Conservation (phyloP, 371 early-diverging fungal species). For the Saksenaea oblongispora region DNA sequence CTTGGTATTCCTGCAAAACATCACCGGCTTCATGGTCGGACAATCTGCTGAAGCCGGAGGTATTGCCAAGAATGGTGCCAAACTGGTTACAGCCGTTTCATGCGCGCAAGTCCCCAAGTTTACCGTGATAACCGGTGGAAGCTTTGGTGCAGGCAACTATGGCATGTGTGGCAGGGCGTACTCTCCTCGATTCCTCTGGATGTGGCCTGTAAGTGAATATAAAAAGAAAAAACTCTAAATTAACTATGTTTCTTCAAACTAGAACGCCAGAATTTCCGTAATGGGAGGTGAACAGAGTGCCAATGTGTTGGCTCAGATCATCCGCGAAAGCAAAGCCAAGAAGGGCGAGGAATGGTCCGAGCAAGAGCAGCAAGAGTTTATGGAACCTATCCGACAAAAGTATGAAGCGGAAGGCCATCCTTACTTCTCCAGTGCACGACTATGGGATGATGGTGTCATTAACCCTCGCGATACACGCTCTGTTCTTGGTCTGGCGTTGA, state of each 20-base stretch:
- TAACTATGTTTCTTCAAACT: not conserved
- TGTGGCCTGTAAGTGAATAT: slow-evolving; percentile 86
- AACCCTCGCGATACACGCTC: slow-evolving; percentile 89
- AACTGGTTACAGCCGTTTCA: slow-evolving; percentile 96
- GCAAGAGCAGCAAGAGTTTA: slow-evolving; percentile 81
- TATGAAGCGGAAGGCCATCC: slow-evolving; percentile 97
- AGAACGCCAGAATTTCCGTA: slow-evolving; percentile 92
- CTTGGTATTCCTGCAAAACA: slow-evolving; percentile 95
- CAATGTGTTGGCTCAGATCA: slow-evolving; percentile 90
- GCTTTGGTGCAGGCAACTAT: slow-evolving; percentile 96
- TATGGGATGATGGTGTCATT: slow-evolving; percentile 98
- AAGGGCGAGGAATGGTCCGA: slow-evolving; percentile 75
- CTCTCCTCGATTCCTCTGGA: slow-evolving; percentile 94
- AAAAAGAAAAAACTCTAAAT: not conserved
- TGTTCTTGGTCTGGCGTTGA: slow-evolving; percentile 86
- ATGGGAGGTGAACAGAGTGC: slow-evolving; percentile 99
- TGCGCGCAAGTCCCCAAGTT: slow-evolving; percentile 96
- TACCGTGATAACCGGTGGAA: slow-evolving; percentile 91
- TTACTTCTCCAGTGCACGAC: slow-evolving; percentile 84
- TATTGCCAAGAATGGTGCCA: slow-evolving; percentile 98
- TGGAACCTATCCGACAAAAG: slow-evolving; percentile 80
- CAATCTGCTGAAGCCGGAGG: slow-evolving; percentile 95
- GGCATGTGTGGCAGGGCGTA: slow-evolving; percentile 99
- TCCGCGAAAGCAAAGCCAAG: slow-evolving; percentile 82
- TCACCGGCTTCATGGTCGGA: slow-evolving; percentile 95